Percentiles rank a stretch among this genome's conserved stretches.
These are phyloP conservation scores for Colletotrichum spinosum DNA, from an alignment of 2,329 filamentous ascomycete genomes.

Conservation along the genomic window DNA sequence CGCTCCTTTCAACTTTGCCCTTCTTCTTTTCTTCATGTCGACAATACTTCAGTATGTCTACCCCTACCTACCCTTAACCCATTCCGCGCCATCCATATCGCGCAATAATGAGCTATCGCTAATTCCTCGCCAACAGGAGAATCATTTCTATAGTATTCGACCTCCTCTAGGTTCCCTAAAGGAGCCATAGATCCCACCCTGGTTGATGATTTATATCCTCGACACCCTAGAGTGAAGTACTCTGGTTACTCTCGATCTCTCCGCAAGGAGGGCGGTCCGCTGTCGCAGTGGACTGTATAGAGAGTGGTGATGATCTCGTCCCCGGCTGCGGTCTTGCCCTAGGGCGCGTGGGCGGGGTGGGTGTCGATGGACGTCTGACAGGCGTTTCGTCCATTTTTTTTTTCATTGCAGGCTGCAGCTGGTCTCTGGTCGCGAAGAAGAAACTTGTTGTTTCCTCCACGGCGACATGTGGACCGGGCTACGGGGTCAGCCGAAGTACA, in stretches of 20 bases:
- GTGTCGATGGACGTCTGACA: constrained; percentile 93
- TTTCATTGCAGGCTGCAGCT: constrained; percentile 67
- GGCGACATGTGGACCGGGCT: neutral
- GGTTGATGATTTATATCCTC: constrained; percentile 95
- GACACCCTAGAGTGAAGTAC: constrained; percentile 88
- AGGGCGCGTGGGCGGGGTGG: constrained; percentile 82
- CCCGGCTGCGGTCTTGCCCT: constrained; percentile 79
- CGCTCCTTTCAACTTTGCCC: constrained; percentile 47
- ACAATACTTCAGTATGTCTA: constrained; percentile 69
- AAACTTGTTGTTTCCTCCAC: constrained; percentile 39
- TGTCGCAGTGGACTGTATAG: constrained; percentile 69
- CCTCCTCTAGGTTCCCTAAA: constrained; percentile 91
- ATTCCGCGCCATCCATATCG: neutral
- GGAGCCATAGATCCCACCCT: constrained; percentile 94
- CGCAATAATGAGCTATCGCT: constrained; percentile 39
- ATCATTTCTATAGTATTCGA: constrained; percentile 99
- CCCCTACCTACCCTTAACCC: constrained; percentile 45
- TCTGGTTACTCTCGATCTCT: constrained; percentile 69
- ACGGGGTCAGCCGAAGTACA: neutral
- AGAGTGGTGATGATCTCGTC: constrained; percentile 96
- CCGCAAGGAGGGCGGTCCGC: constrained; percentile 71
- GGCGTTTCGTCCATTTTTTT: constrained; percentile 61
- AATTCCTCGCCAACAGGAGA: constrained; percentile 63
- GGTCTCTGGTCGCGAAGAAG: constrained; percentile 64
- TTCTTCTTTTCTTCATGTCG: constrained; percentile 68